A percentile compares a stretch with the other conserved stretches of the same genome.
Conservation (phyloP, 2,329 filamentous ascomycete genomes). For the Chaetothyriales sp. region DNA sequence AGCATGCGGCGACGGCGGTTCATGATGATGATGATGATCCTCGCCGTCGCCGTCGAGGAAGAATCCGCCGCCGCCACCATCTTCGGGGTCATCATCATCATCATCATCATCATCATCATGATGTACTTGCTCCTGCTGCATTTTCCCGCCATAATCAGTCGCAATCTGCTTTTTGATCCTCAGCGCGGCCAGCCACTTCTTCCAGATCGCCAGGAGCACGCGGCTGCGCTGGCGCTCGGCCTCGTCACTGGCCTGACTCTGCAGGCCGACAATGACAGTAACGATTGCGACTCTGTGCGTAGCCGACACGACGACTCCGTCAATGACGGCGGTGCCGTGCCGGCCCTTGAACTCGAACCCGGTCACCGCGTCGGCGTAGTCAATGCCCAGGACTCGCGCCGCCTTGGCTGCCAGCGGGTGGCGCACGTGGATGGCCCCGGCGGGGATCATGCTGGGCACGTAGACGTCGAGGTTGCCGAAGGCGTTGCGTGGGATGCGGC, state of each 20-base stretch:
- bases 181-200: conserved; percentile 45
- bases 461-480: conserved; percentile 52
- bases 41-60: too few relatives aligned
- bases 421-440: conserved; percentile 42
- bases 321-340: conserved; percentile 68
- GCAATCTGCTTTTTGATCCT: conserved; percentile 60
- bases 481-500: conserved; percentile 48
- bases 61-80: conserved; percentile 25
- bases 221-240: conserved; percentile 41
- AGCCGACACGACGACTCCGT: conserved; percentile 59
- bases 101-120: conserved; percentile 17
- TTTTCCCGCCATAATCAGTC: conserved; percentile 27
- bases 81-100: conserved; percentile 20
- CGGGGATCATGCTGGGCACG: conserved; percentile 47
- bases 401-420: conserved; percentile 41
- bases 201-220: conserved; percentile 41
- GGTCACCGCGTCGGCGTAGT: conserved; percentile 78
- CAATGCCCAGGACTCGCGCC: conserved; percentile 53
- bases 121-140: conserved; percentile 7
- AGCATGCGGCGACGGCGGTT: too few relatives aligned
- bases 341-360: conserved; percentile 80
- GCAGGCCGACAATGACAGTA: conserved; percentile 52
- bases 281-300: conserved; percentile 59
- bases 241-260: conserved; percentile 48
- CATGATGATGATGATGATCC: too few relatives aligned